Base-by-base conservation (phyloP, 2,329 filamentous ascomycete genomes). In the Dactylellina drechsleri region DNA sequence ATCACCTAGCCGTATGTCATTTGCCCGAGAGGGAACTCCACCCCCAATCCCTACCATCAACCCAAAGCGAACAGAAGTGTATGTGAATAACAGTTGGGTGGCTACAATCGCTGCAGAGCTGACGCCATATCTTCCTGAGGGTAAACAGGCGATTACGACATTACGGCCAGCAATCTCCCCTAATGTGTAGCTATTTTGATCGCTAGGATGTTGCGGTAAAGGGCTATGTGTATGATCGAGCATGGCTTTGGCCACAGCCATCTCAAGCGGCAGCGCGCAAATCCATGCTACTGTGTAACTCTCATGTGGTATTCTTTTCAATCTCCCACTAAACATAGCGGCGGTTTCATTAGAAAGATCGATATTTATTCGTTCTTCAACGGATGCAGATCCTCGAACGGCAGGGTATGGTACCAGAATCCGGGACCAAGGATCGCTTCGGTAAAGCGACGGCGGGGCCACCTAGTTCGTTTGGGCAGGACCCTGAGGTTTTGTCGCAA, bases 231-330 rank as follows among this genome's bases (percentile, higher is more conserved):
- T 6, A 5, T 52, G n/a, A 77, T 82, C 81, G 0, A 82, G 78
- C 77, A 81, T 78, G 15, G 73, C 78, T 52, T 77, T 71, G 2
- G 79, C 78, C 0, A 80, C 81, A 4, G 80, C 77, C 45, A 80
- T 78, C 70, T 83, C 81, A 47, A 79, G 56, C 1, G 77, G 77
- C 6, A 83, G 76, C 0, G 80, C 81, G 68, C 81, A 80, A 6
- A 82, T 76, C 81, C 81, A 82, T 56, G 78, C 80, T 7, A 82
- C 77, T 3, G 78, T 80, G 56, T 81, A 82, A 20, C 56, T 68
- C 45, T 52, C 54, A 31, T 67, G 43, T 40, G 43, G n/a, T 15
- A 67, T 53, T 28, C 18, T 67, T 23, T 67, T 67, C 15, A 23
- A n/a, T 43, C 5, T 23, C 23, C 2, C 23, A 23, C 23, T 23